A percentile compares a stretch with the other conserved stretches of the same genome.
phyloP scores from a whole-genome alignment of 176 grass and related monocot genomes.

The Oryza rufipogon region DNA sequence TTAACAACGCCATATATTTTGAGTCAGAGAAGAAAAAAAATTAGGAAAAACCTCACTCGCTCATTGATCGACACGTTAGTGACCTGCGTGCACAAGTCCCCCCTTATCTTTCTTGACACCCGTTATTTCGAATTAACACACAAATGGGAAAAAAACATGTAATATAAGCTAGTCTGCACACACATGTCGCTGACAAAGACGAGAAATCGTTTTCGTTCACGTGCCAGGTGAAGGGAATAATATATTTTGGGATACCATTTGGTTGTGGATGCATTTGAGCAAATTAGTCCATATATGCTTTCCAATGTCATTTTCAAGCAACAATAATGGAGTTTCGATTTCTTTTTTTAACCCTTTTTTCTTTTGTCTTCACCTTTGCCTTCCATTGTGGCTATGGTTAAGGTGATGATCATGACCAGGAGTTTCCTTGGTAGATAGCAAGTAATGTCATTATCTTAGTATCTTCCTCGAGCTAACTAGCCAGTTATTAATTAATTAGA shows the following conservation, averaged over 20 bases:
- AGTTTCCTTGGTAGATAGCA: not conserved
- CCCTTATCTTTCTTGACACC: not conserved
- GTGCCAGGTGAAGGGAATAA: not conserved
- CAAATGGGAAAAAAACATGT: not conserved
- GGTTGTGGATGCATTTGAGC: not conserved
- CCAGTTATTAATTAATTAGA: not conserved
- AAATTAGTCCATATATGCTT: conserved; percentile 5
- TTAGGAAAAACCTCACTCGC: not conserved
- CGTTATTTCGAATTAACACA: not conserved
- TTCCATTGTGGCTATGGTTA: not conserved
- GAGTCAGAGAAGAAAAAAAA: not conserved
- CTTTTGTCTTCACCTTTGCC: not conserved
- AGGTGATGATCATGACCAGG: not conserved
- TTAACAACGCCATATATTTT: too few species aligned
- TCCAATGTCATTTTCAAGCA: not conserved
- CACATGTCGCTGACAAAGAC: not conserved
- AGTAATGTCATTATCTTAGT: not conserved
- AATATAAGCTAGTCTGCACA: not conserved
- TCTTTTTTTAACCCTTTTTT: not conserved
- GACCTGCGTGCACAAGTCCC: not conserved
- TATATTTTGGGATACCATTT: conserved; percentile 6
- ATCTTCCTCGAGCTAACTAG: not conserved
- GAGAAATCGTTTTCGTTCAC: conserved; percentile 37
- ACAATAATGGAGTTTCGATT: conserved; percentile 21
- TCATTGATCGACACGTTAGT: not conserved